These are phyloP conservation scores for Paecilomyces formosus DNA, from an alignment of 2,329 filamentous ascomycete species.

Conservation along the genomic window DNA sequence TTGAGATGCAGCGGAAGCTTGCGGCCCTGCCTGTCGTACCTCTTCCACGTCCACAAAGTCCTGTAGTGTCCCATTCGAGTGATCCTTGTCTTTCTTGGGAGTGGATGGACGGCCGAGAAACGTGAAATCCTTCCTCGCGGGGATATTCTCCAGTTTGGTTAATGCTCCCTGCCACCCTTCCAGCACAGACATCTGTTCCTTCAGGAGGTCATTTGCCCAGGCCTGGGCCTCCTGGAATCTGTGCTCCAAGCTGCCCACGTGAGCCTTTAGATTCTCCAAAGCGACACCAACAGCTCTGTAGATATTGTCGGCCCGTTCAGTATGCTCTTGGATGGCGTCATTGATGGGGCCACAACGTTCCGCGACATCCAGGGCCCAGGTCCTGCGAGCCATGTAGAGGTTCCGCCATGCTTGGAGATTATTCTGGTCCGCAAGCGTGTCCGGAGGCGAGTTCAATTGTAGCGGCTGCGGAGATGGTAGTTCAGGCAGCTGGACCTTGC, in stretches of 20 bases:
- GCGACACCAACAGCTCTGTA: constrained; percentile 75
- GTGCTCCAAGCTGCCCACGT: constrained; percentile 38
- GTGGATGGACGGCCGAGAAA: constrained; percentile 34
- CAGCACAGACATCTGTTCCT: constrained; percentile 37
- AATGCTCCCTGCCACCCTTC: constrained; percentile 36
- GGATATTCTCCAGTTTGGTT: constrained; percentile 30
- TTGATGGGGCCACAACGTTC: constrained; percentile 63
- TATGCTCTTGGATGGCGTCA: constrained; percentile 49
- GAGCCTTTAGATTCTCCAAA: constrained; percentile 60
- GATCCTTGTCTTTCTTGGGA: constrained; percentile 35
- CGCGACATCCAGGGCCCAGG: constrained; percentile 68
- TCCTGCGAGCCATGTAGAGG: constrained; percentile 70
- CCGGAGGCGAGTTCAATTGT: constrained; percentile 59
- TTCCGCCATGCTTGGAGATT: constrained; percentile 82
- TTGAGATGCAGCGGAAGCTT: constrained; percentile 52
- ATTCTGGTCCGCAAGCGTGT: constrained; percentile 70
- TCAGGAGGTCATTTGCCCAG: constrained; percentile 38
- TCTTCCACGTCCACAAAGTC: constrained; percentile 70
- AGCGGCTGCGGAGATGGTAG: constrained; percentile 51
- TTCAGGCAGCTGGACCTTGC: constrained; percentile 42
- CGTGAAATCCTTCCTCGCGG: constrained; percentile 36
- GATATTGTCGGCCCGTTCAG: constrained; percentile 45
- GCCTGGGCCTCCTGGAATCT: constrained; percentile 38
- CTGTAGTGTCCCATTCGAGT: constrained; percentile 53
- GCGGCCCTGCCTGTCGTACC: constrained; percentile 62